phyloP scores from a whole-genome alignment of 257 asterid species.

The Solanum chaucha region DNA sequence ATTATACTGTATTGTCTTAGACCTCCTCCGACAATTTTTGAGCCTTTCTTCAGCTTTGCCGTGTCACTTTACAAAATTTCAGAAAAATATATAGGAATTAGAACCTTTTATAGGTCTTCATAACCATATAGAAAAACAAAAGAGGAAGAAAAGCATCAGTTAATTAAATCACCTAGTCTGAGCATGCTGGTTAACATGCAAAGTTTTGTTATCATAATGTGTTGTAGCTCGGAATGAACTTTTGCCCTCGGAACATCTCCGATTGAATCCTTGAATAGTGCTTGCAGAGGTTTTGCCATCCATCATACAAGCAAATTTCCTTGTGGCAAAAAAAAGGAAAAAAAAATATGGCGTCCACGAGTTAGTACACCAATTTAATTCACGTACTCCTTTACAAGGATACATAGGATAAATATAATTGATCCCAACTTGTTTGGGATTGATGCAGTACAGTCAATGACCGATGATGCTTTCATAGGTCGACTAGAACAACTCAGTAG shows the following conservation, averaged over 20 bases:
- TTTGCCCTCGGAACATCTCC: not conserved
- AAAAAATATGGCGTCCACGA: not conserved
- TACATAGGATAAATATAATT: not conserved
- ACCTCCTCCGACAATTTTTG: constrained; percentile 8
- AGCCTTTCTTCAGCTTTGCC: no score
- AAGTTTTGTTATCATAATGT: not conserved
- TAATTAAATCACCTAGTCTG: not conserved
- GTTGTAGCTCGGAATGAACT: not conserved
- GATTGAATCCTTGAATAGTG: no score
- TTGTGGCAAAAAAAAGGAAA: not conserved
- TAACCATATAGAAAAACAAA: not conserved
- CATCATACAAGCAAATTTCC: not conserved
- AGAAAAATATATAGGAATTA: not conserved
- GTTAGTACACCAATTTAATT: not conserved
- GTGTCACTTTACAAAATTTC: no score
- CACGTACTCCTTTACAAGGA: not conserved
- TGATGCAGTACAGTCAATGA: not conserved
- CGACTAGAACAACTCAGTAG: not conserved
- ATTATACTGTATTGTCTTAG: constrained; percentile 10
- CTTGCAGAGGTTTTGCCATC: not conserved
- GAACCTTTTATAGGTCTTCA: not conserved
- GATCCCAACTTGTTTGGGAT: not conserved
- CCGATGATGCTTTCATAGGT: not conserved
- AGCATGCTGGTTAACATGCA: not conserved
- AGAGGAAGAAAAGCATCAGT: not conserved